Evolutionary conservation across 2,329 filamentous ascomycete species (phyloP).

Genomic region (Chaetomium olivaceum): DNA sequence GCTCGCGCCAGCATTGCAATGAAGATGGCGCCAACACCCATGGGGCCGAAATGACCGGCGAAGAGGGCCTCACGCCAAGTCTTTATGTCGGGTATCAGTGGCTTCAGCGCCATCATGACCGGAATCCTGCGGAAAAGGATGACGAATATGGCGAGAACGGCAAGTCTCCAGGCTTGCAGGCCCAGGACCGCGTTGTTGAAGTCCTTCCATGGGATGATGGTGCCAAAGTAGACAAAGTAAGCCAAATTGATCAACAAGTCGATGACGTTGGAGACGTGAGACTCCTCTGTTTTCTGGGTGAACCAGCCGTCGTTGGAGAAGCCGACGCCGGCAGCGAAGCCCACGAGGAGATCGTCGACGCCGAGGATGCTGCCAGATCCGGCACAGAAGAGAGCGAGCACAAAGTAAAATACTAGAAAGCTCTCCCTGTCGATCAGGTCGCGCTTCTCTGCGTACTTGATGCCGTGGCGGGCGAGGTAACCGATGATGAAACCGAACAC

Average conservation of each 20-base stretch:
- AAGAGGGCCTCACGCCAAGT: slow-evolving; percentile 97
- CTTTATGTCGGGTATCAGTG: slow-evolving; percentile 92
- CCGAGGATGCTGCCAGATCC: slow-evolving; percentile 90
- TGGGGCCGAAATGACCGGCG: slow-evolving; percentile 95
- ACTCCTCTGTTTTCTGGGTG: slow-evolving; percentile 95
- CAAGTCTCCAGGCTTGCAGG: slow-evolving; percentile 80
- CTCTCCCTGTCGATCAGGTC: slow-evolving; percentile 94
- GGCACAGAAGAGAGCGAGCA: slow-evolving; percentile 91
- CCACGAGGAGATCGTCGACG: slow-evolving; percentile 89
- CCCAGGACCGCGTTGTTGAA: slow-evolving; percentile 77
- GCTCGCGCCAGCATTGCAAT: slow-evolving; percentile 88
- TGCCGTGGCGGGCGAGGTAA: slow-evolving; percentile 86
- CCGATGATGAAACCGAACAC: slow-evolving; percentile 85
- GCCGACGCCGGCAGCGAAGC: slow-evolving; percentile 93
- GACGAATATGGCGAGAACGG: slow-evolving; percentile 92
- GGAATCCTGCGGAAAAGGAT: slow-evolving; percentile 95
- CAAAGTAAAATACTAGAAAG: slow-evolving; percentile 98
- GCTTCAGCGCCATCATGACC: slow-evolving; percentile 88
- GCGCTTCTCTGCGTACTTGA: slow-evolving; percentile 80
- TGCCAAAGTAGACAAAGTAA: slow-evolving; percentile 97
- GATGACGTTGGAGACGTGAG: slow-evolving; percentile 98
- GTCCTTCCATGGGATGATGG: slow-evolving; percentile 93
- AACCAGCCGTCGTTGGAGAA: slow-evolving; percentile 99
- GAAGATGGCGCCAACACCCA: slow-evolving; percentile 95
- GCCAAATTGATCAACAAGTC: slow-evolving; percentile 94